phyloP scores from a whole-genome alignment of 768 basidiomycete species.

The Strobilomyces dryophilus region DNA sequence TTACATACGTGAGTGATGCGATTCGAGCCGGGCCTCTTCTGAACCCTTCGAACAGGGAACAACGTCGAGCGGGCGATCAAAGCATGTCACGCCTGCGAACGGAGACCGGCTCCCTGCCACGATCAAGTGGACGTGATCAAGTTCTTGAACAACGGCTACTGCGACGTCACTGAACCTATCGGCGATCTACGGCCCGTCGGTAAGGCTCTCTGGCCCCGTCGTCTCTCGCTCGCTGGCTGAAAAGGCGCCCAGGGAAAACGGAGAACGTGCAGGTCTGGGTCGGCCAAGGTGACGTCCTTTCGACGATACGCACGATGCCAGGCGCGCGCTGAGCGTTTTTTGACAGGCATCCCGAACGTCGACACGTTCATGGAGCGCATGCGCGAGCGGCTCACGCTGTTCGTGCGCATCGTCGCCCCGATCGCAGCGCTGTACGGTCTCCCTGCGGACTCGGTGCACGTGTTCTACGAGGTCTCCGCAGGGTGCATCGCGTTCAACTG shows the following conservation, averaged over 20 bases:
- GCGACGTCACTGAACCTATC: background rate
- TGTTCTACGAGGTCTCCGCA: background rate
- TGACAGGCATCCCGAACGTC: background rate
- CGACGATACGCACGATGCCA: too few species aligned
- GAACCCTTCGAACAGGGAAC: background rate
- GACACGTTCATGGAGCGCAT: background rate
- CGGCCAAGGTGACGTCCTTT: background rate
- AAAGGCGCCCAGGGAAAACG: background rate
- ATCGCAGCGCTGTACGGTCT: background rate
- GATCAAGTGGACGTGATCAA: background rate
- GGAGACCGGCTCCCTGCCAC: too few species aligned
- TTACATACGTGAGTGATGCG: background rate
- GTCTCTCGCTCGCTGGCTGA: background rate
- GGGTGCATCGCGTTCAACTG: too few species aligned
- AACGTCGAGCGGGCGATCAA: background rate
- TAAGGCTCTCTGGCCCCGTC: background rate
- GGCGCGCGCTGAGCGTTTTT: too few species aligned
- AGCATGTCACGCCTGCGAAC: background rate
- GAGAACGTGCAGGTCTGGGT: background rate
- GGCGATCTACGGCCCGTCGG: background rate
- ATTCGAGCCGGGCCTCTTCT: background rate
- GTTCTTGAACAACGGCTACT: background rate
- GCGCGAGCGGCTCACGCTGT: background rate
- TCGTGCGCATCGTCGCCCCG: background rate
- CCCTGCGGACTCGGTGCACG: background rate